These are phyloP conservation scores for Aspergillus coremiiformis DNA, from an alignment of 495 filamentous ascomycete species.

Conservation along the genomic window DNA sequence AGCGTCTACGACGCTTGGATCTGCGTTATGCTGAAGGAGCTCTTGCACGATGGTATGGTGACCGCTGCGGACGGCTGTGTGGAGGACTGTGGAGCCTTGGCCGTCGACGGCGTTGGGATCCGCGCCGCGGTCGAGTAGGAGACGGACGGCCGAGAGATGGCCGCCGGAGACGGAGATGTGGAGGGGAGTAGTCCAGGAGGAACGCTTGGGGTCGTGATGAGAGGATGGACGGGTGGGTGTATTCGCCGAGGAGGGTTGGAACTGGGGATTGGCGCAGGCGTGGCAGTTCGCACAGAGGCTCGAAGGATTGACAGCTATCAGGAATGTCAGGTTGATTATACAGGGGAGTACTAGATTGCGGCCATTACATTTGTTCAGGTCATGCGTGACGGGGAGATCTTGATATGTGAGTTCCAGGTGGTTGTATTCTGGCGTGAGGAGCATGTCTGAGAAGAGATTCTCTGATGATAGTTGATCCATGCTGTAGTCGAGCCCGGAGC, in stretches of 20 bases:
- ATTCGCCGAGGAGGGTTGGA: not conserved
- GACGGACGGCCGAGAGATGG: slow-evolving; percentile 2
- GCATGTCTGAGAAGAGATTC: not conserved
- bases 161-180: slow-evolving; percentile 5
- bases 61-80: slow-evolving; percentile 1
- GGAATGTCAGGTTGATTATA: not conserved
- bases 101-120: slow-evolving; percentile 8
- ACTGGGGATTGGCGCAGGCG: not conserved
- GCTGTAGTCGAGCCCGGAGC: not conserved
- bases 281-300: not conserved
- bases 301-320: not conserved
- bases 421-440: not conserved
- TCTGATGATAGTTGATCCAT: not conserved
- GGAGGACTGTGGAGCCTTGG: slow-evolving; percentile 1
- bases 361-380: not conserved
- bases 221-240: not conserved
- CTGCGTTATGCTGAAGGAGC: slow-evolving; percentile 1
- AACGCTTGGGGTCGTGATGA: not conserved
- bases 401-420: not conserved
- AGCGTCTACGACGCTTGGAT: slow-evolving; percentile 1
- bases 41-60: slow-evolving; percentile 5
- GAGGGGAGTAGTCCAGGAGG: slow-evolving; percentile 5
- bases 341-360: too few species aligned
- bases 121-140: slow-evolving; percentile 8
- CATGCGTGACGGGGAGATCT: not conserved